Percentiles rank a stretch among this genome's conserved stretches.
Evolutionary conservation across 108 stramenopile genomes (phyloP).

Genomic region (Nitzschia putrida): DNA sequence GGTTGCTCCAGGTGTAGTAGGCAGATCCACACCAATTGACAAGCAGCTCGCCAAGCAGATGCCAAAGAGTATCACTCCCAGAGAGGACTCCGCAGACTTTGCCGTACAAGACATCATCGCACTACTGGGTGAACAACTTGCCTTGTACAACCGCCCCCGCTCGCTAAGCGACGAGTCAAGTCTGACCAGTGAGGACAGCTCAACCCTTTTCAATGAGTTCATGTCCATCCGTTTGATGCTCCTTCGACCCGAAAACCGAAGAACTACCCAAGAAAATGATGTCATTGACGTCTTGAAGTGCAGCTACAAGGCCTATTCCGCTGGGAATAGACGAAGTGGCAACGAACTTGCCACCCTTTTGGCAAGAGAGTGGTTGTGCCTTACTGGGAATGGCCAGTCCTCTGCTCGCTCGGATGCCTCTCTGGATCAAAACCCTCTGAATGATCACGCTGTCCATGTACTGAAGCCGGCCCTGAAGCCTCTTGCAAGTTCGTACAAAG

Average conservation of each 20-base stretch:
- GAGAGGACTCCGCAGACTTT: not conserved
- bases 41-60: not conserved
- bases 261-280: conserved; percentile 49
- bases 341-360: conserved; percentile 36
- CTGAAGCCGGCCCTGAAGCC: too few relatives aligned
- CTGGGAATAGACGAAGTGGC: conserved; percentile 23
- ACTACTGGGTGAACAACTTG: conserved; percentile 4
- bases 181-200: not conserved
- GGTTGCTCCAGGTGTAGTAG: not conserved
- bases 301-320: conserved; percentile 45
- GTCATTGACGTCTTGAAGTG: conserved; percentile 50
- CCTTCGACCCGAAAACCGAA: conserved; percentile 47
- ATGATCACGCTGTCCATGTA: too few relatives aligned
- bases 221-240: conserved; percentile 60
- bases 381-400: not conserved
- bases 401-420: not conserved
- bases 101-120: conserved; percentile 10
- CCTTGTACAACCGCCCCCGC: not conserved
- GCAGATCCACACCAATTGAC: not conserved
- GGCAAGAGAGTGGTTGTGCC: conserved; percentile 31
- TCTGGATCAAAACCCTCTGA: too few relatives aligned
- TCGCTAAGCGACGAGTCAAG: not conserved
- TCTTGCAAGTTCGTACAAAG: too few relatives aligned
- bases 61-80: not conserved
- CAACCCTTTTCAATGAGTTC: conserved; percentile 19